Base-by-base conservation (phyloP, 208 protist genomes). In the Trypanosoma grayi region DNA sequence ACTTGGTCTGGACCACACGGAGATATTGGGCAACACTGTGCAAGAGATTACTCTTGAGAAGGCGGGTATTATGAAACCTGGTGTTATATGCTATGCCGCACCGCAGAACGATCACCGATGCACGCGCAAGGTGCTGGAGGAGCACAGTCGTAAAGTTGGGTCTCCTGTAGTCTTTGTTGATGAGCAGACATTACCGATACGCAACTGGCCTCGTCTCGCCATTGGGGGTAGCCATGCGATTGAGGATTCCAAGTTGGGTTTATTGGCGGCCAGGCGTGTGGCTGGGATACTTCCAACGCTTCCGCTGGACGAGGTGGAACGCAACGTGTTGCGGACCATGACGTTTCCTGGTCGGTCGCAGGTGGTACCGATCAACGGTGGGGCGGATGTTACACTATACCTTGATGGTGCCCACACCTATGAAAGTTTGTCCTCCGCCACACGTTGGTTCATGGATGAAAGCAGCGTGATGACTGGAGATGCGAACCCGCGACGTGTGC, bases 11-110 rank as follows among this genome's bases (percentile, higher is more conserved):
- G 97, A 99, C 53, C 97, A 99, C 77, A 88, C 81, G 60, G 71
- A 85, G 5, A 80, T 98, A 8, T 83, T 99, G 14, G 97, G 97
- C 8, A 60, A 98, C 56, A 97, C 91, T n/a, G 69, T 98, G 22
- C 70, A 84, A 55, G 66, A 95, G 56, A 98, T 99, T 60, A 88
- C 95, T 0, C 28, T 31, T 0, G 90, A 98, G 66, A 98, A 98
- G 80, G 89, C 87, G 16, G 96, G 93, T 18, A 98, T 98, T 39
- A 90, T 98, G 69, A 98, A 97, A 76, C 63, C 71, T 16, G 68
- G 75, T 31, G 71, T 83, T 30, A 51, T 85, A 36, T 93, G 83
- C 69, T 87, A 92, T 37, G 70, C 87, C 2, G 63, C 77, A 2
- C 81, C 87, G 31, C 86, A 94, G 75, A 34, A 51, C 16, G 81